phyloP scores from a whole-genome alignment of 441 rosid species.

The Omphalea diandra region DNA sequence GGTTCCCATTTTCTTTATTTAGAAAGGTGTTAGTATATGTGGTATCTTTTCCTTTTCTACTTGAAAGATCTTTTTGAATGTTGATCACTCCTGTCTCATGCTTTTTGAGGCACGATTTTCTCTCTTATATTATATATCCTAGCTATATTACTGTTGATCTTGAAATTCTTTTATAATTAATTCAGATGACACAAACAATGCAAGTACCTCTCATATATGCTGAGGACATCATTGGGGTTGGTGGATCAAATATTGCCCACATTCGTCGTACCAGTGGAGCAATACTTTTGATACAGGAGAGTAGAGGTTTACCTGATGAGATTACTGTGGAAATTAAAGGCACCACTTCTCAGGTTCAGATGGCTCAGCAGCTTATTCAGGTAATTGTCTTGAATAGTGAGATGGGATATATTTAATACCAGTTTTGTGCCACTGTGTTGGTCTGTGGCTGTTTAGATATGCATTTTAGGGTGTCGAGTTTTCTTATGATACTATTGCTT shows the following conservation, averaged over 20 bases:
- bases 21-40: neutral
- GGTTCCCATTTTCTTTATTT: neutral
- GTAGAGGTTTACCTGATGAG: constrained; percentile 52
- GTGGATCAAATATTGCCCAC: constrained; percentile 52
- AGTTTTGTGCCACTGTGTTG: neutral
- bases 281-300: constrained; percentile 46
- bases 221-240: constrained; percentile 55
- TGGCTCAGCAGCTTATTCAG: constrained; percentile 57
- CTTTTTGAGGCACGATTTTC: neutral
- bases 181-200: constrained; percentile 53
- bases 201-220: constrained; percentile 60
- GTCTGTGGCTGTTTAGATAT: neutral
- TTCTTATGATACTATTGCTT: neutral
- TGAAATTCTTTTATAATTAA: constrained; percentile 3
- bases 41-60: neutral
- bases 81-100: neutral
- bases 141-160: neutral
- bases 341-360: constrained; percentile 49
- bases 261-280: constrained; percentile 58
- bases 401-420: neutral
- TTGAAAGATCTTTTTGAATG: neutral
- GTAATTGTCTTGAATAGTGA: constrained; percentile 22
- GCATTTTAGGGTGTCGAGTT: neutral
- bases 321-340: constrained; percentile 58
- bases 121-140: neutral